These are phyloP conservation scores for Priceomyces fermenticarens DNA, from an alignment of 805 yeast genomes.

Conservation along the genomic window DNA sequence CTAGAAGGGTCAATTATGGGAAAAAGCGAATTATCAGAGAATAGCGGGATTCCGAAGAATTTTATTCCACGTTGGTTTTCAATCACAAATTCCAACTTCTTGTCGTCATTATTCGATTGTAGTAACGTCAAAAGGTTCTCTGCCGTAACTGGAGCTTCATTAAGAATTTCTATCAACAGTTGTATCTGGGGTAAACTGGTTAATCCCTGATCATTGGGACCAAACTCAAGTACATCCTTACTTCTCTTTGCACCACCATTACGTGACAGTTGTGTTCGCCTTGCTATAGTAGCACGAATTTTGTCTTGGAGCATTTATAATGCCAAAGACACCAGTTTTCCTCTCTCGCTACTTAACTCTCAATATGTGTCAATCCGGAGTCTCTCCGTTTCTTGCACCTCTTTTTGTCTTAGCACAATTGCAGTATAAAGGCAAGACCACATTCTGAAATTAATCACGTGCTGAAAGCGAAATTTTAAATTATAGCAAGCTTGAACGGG, in stretches of 20 bases:
- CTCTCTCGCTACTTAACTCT: too few relatives aligned
- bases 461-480: too few relatives aligned
- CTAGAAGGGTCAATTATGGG: constrained; percentile 51
- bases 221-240: not conserved
- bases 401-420: too few relatives aligned
- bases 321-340: too few relatives aligned
- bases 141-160: not conserved
- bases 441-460: too few relatives aligned
- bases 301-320: too few relatives aligned
- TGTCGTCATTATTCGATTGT: constrained; percentile 3
- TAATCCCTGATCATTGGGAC: not conserved
- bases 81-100: constrained; percentile 39
- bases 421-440: too few relatives aligned
- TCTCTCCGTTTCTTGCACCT: too few relatives aligned
- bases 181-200: constrained; percentile 7
- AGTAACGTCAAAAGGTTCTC: not conserved
- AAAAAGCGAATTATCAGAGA: constrained; percentile 42
- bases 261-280: not conserved
- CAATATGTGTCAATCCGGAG: not conserved
- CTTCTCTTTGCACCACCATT: not conserved
- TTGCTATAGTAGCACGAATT: not conserved
- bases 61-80: constrained; percentile 57
- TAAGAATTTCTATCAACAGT: constrained; percentile 3
- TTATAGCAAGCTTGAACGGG: too few relatives aligned
- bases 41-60: constrained; percentile 50